Evolutionary conservation across 495 filamentous ascomycete genomes (phyloP).

Genomic region (Xylona heveae): DNA sequence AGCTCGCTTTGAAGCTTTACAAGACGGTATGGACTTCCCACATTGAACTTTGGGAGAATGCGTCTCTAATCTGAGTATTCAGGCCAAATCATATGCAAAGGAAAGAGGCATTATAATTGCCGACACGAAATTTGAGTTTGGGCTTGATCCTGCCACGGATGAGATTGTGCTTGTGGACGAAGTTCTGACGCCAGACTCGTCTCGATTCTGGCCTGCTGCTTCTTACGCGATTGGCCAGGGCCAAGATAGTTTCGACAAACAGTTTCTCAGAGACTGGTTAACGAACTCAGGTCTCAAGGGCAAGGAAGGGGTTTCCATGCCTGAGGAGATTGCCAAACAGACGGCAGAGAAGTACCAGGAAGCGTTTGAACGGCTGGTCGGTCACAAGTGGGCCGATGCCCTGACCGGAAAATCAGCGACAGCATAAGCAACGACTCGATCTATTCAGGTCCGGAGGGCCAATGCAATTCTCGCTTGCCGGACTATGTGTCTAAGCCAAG

Average conservation of each 20-base stretch:
- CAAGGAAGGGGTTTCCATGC: slow-evolving; percentile 44
- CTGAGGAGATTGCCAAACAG: slow-evolving; percentile 36
- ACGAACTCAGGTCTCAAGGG: slow-evolving; percentile 46
- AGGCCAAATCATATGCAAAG: slow-evolving; percentile 49
- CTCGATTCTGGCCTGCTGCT: slow-evolving; percentile 70
- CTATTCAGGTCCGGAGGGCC: too few species aligned
- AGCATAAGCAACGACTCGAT: too few species aligned
- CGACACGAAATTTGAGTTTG: slow-evolving; percentile 75
- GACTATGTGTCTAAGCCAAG: too few species aligned
- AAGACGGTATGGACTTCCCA: slow-evolving; percentile 18
- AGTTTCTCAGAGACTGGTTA: slow-evolving; percentile 77
- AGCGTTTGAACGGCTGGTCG: slow-evolving; percentile 50
- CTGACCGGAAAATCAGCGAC: too few species aligned
- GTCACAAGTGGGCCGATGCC: slow-evolving; percentile 11
- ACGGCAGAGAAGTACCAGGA: slow-evolving; percentile 46
- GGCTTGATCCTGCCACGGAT: slow-evolving; percentile 47
- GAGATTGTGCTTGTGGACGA: slow-evolving; percentile 80
- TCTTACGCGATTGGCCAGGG: slow-evolving; percentile 49
- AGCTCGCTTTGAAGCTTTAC: slow-evolving; percentile 53
- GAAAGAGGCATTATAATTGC: slow-evolving; percentile 78
- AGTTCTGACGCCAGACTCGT: slow-evolving; percentile 47
- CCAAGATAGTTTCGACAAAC: slow-evolving; percentile 82
- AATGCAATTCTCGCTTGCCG: too few species aligned
- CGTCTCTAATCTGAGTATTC: not conserved
- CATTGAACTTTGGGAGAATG: not conserved